A percentile compares a stretch with the other conserved stretches of the same genome.
These are phyloP conservation scores for Daldinia vernicosa DNA, from an alignment of 495 filamentous ascomycete species.

Conservation along the genomic window DNA sequence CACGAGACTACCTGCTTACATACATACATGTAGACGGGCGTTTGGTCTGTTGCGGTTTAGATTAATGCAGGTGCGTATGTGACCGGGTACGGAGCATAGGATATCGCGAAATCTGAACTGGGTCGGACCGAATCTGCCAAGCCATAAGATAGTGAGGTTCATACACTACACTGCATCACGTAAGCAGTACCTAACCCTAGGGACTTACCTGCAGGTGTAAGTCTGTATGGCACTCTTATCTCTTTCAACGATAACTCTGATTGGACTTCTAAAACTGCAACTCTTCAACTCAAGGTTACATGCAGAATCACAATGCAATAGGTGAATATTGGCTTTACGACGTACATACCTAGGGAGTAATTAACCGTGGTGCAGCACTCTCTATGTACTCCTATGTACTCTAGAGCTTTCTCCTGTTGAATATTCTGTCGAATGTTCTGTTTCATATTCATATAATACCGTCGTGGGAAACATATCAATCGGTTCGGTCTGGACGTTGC, in stretches of 20 bases:
- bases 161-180: too few species aligned
- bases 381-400: too few species aligned
- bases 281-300: neutral
- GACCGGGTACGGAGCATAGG: slow-evolving; percentile 1
- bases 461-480: neutral
- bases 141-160: slow-evolving; percentile 10
- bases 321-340: neutral
- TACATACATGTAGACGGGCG: neutral
- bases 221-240: neutral
- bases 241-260: neutral
- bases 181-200: neutral
- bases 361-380: neutral
- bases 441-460: neutral
- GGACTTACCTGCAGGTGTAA: neutral
- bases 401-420: neutral
- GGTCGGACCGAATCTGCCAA: slow-evolving; percentile 41
- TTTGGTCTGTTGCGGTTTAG: too few species aligned
- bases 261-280: neutral
- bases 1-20: neutral
- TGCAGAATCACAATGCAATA: neutral
- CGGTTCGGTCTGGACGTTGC: neutral
- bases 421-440: neutral
- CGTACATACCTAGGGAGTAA: neutral
- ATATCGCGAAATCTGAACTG: neutral
- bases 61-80: neutral